phyloP scores from a whole-genome alignment of 306 rosid genomes.

The Fragaria nilgerrensis region DNA sequence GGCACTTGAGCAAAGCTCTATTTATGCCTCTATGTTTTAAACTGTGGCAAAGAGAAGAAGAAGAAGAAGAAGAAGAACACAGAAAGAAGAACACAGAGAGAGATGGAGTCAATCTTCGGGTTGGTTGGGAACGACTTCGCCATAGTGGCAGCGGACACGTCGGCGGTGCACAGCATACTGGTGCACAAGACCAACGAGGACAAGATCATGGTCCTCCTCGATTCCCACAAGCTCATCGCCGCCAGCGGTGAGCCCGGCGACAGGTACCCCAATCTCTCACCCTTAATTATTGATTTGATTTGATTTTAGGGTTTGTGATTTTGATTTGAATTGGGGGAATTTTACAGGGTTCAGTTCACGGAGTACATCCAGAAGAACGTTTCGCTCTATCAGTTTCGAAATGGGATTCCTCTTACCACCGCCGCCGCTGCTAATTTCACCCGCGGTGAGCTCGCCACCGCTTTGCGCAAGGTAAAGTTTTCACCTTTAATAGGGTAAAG shows the following conservation, averaged over 20 bases:
- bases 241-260: conserved; percentile 97
- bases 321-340: conserved; percentile 2
- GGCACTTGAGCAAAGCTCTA: too few species aligned
- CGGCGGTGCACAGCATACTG: conserved; percentile 90
- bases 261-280: conserved; percentile 38
- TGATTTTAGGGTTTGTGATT: conserved; percentile 14
- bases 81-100: conserved; percentile 14
- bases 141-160: conserved; percentile 81
- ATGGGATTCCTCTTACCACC: conserved; percentile 72
- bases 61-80: conserved; percentile 4
- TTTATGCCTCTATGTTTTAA: too few species aligned
- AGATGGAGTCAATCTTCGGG: conserved; percentile 84
- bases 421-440: conserved; percentile 83
- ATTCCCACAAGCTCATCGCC: conserved; percentile 93
- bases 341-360: conserved; percentile 71
- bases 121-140: conserved; percentile 77
- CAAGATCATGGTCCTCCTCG: conserved; percentile 98
- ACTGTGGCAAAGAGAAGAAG: neutral
- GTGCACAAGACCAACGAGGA: conserved; percentile 96
- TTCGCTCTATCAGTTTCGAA: conserved; percentile 69
- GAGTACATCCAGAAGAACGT: conserved; percentile 81
- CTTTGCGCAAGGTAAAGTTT: conserved; percentile 61
- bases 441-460: conserved; percentile 79
- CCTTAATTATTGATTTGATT: neutral
- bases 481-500: neutral